Evolutionary conservation across 2,329 filamentous ascomycete species (phyloP).

Genomic region (Calcarisporium arbuscula): DNA sequence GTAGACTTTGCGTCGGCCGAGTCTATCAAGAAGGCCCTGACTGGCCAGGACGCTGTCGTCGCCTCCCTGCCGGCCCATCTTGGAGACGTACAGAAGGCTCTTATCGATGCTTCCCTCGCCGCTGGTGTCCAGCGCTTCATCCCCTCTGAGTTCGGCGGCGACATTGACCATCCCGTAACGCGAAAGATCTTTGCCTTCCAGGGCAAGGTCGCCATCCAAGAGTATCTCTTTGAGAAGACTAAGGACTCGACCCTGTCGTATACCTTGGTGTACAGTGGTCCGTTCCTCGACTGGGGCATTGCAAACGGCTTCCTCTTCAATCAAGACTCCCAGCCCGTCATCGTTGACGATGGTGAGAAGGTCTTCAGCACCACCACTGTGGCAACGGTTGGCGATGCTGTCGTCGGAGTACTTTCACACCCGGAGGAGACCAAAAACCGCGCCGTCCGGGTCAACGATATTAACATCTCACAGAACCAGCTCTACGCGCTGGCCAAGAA

Average conservation of each 20-base stretch:
- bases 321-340: constrained; percentile 28
- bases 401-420: constrained; percentile 42
- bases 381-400: constrained; percentile 36
- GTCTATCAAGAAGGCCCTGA: constrained; percentile 43
- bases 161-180: constrained; percentile 25
- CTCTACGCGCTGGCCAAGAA: constrained; percentile 41
- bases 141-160: constrained; percentile 49
- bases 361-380: constrained; percentile 44
- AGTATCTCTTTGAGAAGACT: constrained; percentile 33
- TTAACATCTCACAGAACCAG: constrained; percentile 37
- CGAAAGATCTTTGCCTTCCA: constrained; percentile 43
- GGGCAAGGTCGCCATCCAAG: constrained; percentile 38
- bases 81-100: constrained; percentile 23
- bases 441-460: constrained; percentile 37
- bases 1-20: constrained; percentile 35
- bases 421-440: constrained; percentile 48
- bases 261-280: constrained; percentile 45
- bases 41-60: constrained; percentile 52
- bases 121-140: constrained; percentile 57
- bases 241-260: constrained; percentile 42
- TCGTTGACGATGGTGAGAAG: constrained; percentile 45
- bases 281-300: constrained; percentile 55
- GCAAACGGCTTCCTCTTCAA: constrained; percentile 35
- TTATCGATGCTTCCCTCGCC: constrained; percentile 52
- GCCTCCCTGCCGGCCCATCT: constrained; percentile 29